A percentile compares a stretch with the other conserved stretches of the same genome.
Evolutionary conservation across 805 yeast species (phyloP).

Genomic region (Ogataea glucozyma): DNA sequence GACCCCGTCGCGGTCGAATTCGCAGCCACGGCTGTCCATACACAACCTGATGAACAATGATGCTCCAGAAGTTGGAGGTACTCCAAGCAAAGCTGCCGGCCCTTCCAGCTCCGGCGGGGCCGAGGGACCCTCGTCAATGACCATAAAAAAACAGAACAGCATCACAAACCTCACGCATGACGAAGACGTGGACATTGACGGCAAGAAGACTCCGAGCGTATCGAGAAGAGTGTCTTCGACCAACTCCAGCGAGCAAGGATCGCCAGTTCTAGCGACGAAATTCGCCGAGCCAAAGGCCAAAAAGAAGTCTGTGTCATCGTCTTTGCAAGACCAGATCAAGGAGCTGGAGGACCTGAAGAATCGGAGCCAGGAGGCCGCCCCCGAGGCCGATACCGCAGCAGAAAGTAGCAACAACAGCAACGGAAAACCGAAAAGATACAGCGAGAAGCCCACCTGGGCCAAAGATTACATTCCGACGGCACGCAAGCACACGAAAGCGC

Average conservation of each 20-base stretch:
- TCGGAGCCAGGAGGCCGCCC: conserved; percentile 3
- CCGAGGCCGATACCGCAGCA: conserved; percentile 28
- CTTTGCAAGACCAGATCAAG: conserved; percentile 28
- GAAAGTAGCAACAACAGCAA: conserved; percentile 2
- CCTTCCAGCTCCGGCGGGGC: no score
- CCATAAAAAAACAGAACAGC: conserved; percentile 29
- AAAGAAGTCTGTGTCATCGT: conserved; percentile 10
- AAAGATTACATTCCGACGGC: conserved; percentile 59
- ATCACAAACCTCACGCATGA: conserved; percentile 45
- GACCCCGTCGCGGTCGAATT: conserved; percentile 18
- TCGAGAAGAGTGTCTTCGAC: conserved; percentile 17
- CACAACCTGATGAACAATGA: conserved; percentile 35
- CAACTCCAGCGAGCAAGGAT: conserved; percentile 14
- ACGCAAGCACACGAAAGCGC: conserved; percentile 11
- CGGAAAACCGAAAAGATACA: conserved; percentile 61
- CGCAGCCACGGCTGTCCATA: conserved; percentile 34
- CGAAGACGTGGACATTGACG: conserved; percentile 45
- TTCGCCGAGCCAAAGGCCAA: conserved; percentile 14
- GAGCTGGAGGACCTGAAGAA: conserved; percentile 35
- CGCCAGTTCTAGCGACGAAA: conserved; percentile 8
- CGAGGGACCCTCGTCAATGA: not conserved
- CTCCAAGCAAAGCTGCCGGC: not conserved
- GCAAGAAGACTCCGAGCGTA: conserved; percentile 40
- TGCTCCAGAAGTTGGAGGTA: conserved; percentile 3
- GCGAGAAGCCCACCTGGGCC: conserved; percentile 81